These are phyloP conservation scores for Penicillium daleae DNA, from an alignment of 495 filamentous ascomycete species.

Conservation along the genomic window DNA sequence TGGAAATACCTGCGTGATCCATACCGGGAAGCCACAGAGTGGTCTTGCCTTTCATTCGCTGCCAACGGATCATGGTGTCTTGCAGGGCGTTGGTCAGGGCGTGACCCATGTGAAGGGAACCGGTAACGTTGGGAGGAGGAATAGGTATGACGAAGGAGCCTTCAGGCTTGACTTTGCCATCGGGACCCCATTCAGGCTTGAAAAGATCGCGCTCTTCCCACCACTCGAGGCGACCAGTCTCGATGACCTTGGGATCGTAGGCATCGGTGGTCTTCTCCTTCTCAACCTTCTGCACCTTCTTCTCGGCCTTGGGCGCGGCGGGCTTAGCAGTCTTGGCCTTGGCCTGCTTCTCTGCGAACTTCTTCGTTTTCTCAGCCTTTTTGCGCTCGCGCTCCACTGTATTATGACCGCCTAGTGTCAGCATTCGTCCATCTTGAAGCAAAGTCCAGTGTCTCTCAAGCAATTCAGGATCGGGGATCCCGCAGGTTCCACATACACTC, in stretches of 20 bases:
- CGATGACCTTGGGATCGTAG: constrained; percentile 60
- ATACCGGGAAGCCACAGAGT: constrained; percentile 76
- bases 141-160: constrained; percentile 74
- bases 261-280: constrained; percentile 57
- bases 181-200: constrained; percentile 66
- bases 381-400: constrained; percentile 59
- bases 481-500: constrained; percentile 47
- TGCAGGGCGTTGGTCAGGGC: constrained; percentile 69
- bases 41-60: constrained; percentile 64
- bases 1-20: constrained; percentile 79
- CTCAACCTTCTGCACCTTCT: constrained; percentile 57
- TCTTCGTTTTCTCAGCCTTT: constrained; percentile 64
- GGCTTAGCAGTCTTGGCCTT: constrained; percentile 48
- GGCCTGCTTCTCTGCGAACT: constrained; percentile 62
- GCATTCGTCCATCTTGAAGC: constrained; percentile 8
- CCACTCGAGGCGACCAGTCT: constrained; percentile 60
- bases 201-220: constrained; percentile 72
- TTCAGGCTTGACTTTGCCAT: constrained; percentile 68
- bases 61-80: constrained; percentile 76
- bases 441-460: background rate
- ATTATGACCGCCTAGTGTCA: constrained; percentile 21
- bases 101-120: constrained; percentile 71
- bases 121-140: constrained; percentile 81
- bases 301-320: constrained; percentile 53
- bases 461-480: background rate